Evolutionary conservation across 2,329 filamentous ascomycete species (phyloP).

Genomic region (Colletotrichum lindemuthianum): DNA sequence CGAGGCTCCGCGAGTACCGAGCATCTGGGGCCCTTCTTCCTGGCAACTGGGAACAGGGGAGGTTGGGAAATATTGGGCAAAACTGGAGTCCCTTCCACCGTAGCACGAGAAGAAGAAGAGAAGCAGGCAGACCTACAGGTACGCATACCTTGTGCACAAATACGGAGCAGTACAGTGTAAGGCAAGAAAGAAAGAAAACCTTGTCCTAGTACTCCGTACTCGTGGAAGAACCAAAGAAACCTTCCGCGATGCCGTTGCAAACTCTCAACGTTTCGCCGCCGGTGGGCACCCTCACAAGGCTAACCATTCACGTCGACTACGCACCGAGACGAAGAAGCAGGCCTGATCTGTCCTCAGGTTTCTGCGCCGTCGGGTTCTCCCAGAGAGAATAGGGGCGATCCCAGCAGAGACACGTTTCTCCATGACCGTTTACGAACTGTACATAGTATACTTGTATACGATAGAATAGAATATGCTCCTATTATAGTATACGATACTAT

Average conservation of each 20-base stretch:
- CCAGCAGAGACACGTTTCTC: conserved; percentile 29
- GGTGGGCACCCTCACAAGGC: conserved; percentile 11
- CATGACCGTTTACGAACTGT: conserved; percentile 11
- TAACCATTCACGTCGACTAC: conserved; percentile 6
- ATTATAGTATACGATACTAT: neutral
- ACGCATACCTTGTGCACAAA: too few species aligned
- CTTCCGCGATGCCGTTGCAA: conserved; percentile 1
- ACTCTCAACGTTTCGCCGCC: conserved; percentile 27
- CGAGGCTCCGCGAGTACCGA: conserved; percentile 34
- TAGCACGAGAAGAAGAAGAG: conserved; percentile 7
- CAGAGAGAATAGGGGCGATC: conserved; percentile 17
- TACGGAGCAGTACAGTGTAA: neutral
- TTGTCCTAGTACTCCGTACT: too few species aligned
- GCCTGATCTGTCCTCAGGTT: conserved; percentile 1
- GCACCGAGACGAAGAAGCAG: neutral
- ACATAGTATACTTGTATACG: neutral
- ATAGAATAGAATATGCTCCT: neutral
- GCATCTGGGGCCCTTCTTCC: conserved; percentile 29
- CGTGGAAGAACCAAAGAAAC: conserved; percentile 2
- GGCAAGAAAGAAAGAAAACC: conserved; percentile 12
- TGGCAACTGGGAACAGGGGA: conserved; percentile 25
- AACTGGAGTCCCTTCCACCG: conserved; percentile 10
- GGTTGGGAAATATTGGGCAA: conserved; percentile 19
- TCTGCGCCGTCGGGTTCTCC: conserved; percentile 8
- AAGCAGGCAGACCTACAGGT: neutral